Evolutionary conservation across 768 basidiomycete genomes (phyloP).

Genomic region (Pleurotus cornucopiae): DNA sequence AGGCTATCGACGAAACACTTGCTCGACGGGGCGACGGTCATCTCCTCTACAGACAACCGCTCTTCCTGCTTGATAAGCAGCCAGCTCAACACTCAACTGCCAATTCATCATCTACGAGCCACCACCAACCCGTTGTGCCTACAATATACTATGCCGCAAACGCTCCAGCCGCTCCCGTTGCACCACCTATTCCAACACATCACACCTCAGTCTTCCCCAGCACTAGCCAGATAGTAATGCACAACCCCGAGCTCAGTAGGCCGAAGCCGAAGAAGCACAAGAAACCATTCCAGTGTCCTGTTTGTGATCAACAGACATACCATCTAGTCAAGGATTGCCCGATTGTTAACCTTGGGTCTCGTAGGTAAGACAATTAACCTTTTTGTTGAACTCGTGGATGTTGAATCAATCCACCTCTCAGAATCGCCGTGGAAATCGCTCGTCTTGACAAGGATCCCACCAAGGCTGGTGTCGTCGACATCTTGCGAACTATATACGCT

Average conservation of each 20-base stretch:
- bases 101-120: no score
- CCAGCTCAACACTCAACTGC: constrained; percentile 4
- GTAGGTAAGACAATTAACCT: constrained; percentile 37
- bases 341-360: constrained; percentile 43
- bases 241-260: constrained; percentile 14
- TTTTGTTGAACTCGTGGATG: not conserved
- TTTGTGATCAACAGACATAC: constrained; percentile 40
- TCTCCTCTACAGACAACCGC: constrained; percentile 61
- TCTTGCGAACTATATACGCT: constrained; percentile 23
- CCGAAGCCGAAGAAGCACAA: constrained; percentile 24
- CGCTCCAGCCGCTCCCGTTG: not conserved
- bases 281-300: constrained; percentile 36
- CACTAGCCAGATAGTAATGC: not conserved
- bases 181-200: not conserved
- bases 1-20: constrained; percentile 65
- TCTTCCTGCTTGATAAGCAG: constrained; percentile 45
- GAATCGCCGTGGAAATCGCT: constrained; percentile 26
- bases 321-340: constrained; percentile 57
- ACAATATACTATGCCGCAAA: not conserved
- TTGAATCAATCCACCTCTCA: not conserved
- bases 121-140: no score
- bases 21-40: constrained; percentile 48
- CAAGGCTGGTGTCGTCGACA: constrained; percentile 26
- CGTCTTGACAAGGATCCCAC: constrained; percentile 38
- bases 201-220: not conserved